phyloP scores from a whole-genome alignment of 192 early-diverging fungal genomes.

The Rhizophagus prolifer region DNA sequence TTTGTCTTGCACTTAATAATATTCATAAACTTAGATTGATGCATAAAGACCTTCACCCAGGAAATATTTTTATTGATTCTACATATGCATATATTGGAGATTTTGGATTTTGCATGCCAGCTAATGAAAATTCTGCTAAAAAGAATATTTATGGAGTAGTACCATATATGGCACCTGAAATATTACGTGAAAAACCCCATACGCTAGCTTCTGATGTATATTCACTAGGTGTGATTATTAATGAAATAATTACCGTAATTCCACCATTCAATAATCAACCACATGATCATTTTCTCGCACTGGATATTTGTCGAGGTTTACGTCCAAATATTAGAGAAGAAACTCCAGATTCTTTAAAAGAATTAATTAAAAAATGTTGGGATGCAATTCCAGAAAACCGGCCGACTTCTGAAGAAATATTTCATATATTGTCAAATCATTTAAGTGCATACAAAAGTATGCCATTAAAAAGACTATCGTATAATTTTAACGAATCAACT shows the following conservation, averaged over 20 bases:
- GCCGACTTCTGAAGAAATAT: too few species aligned
- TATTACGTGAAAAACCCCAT: background rate
- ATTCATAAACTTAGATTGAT: background rate
- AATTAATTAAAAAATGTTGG: too few species aligned
- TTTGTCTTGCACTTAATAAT: background rate
- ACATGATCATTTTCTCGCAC: too few species aligned
- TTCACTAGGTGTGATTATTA: background rate
- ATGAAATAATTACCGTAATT: background rate
- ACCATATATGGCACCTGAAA: background rate
- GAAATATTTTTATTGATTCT: background rate
- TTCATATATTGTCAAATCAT: too few species aligned
- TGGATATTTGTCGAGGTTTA: too few species aligned
- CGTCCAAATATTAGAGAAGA: too few species aligned
- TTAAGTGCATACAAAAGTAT: too few species aligned
- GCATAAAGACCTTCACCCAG: background rate
- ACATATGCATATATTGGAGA: background rate
- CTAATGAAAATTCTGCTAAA: background rate
- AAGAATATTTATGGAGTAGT: background rate
- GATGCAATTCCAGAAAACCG: too few species aligned
- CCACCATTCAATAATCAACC: background rate
- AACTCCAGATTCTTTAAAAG: too few species aligned
- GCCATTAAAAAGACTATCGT: too few species aligned
- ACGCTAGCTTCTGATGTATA: background rate
- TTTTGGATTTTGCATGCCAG: background rate
- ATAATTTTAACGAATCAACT: too few species aligned